phyloP scores from a whole-genome alignment of 2,329 filamentous ascomycete genomes.

The Botrytis hyacinthi region DNA sequence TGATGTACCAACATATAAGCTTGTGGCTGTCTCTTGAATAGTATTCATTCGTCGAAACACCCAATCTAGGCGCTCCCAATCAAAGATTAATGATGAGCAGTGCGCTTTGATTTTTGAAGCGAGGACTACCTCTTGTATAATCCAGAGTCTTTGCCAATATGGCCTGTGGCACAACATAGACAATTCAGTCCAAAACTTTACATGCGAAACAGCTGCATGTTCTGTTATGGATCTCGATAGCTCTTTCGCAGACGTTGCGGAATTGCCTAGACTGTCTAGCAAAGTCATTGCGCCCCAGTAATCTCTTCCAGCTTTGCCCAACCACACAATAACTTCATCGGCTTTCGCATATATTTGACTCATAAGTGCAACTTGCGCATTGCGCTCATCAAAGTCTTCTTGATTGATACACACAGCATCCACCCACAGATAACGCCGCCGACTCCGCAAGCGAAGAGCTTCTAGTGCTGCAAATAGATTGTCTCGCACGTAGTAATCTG shows the following conservation, averaged over 20 bases:
- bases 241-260: constrained; percentile 9
- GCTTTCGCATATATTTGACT: constrained; percentile 16
- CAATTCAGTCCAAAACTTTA: constrained; percentile 19
- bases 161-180: constrained; percentile 5
- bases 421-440: constrained; percentile 16
- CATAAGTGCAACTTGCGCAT: constrained; percentile 18
- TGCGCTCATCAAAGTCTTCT: constrained; percentile 18
- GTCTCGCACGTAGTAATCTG: constrained; percentile 3
- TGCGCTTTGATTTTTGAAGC: constrained; percentile 18
- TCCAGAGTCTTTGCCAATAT: constrained; percentile 20
- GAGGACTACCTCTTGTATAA: constrained; percentile 21
- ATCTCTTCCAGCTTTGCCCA: constrained; percentile 18
- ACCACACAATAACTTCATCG: constrained; percentile 14
- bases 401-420: constrained; percentile 21
- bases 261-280: constrained; percentile 10
- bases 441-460: constrained; percentile 1
- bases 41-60: constrained; percentile 9
- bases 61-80: constrained; percentile 17
- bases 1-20: not conserved
- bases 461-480: constrained; percentile 17
- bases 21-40: not conserved
- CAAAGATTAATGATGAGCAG: constrained; percentile 18
- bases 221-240: constrained; percentile 8
- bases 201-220: constrained; percentile 3
- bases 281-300: constrained; percentile 20